These are phyloP conservation scores for Brassica cretica DNA, from an alignment of 345 rosid genomes.

Conservation along the genomic window DNA sequence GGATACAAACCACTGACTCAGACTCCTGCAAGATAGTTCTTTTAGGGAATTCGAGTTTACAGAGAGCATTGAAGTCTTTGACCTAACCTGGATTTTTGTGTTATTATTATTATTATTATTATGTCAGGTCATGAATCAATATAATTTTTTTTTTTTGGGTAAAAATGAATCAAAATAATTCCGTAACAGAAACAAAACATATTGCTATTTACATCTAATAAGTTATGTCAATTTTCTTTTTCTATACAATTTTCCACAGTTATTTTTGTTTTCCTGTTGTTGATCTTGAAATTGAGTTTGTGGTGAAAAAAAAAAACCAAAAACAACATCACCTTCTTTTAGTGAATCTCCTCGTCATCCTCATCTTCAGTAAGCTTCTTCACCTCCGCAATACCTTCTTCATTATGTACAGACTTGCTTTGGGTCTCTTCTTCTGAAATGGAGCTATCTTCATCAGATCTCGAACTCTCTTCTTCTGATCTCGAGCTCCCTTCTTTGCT, in stretches of 20 bases:
- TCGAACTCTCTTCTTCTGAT: slow-evolving; percentile 27
- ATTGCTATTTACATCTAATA: slow-evolving; percentile 2
- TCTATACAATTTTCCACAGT: slow-evolving; percentile 28
- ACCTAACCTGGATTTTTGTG: no score
- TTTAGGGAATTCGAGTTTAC: no score
- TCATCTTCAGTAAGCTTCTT: slow-evolving; percentile 44
- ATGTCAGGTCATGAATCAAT: no score
- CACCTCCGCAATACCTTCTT: slow-evolving; percentile 47
- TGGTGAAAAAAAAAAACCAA: slow-evolving; percentile 22
- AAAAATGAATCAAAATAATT: no score
- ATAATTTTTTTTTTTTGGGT: no score
- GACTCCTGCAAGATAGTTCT: no score
- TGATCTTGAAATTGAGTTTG: slow-evolving; percentile 13
- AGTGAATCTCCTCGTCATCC: slow-evolving; percentile 50
- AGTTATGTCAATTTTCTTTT: slow-evolving; percentile 16
- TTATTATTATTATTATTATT: no score
- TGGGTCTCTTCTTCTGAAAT: slow-evolving; percentile 47
- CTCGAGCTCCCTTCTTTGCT: slow-evolving; percentile 13
- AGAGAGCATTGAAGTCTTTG: no score
- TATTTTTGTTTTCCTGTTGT: slow-evolving; percentile 1
- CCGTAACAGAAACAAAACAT: no score
- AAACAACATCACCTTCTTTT: slow-evolving; percentile 47
- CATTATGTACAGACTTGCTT: slow-evolving; percentile 59
- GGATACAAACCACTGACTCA: no score
- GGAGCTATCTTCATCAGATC: slow-evolving; percentile 46